Percentiles rank a stretch among this genome's conserved stretches.
Evolutionary conservation across 345 rosid species (phyloP).

Genomic region (Turnera subulata): DNA sequence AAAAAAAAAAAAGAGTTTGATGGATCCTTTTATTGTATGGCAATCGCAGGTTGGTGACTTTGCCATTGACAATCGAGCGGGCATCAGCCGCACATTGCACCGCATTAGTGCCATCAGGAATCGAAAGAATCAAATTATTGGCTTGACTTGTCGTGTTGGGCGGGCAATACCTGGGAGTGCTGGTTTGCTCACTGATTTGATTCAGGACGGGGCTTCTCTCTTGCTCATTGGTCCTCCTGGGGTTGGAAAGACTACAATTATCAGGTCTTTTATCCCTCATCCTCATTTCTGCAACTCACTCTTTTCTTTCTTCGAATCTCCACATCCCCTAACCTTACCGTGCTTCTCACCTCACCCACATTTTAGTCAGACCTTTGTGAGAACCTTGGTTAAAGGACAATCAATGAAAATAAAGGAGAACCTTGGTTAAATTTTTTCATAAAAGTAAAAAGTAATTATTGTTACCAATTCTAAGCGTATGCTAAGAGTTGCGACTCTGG

Average conservation of each 20-base stretch:
- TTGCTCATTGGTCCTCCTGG: conserved; percentile 96
- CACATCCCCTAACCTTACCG: no score
- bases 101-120: conserved; percentile 88
- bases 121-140: conserved; percentile 65
- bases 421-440: no score
- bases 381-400: no score
- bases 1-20: neutral
- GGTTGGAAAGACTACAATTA: conserved; percentile 92
- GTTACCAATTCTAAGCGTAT: no score
- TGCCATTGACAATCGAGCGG: conserved; percentile 85
- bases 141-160: conserved; percentile 94
- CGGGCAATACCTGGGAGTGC: conserved; percentile 80
- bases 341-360: no score
- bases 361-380: no score
- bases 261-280: conserved; percentile 45
- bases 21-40: no score
- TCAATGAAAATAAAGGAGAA: no score
- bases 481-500: neutral
- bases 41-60: conserved; percentile 72
- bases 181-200: conserved; percentile 64
- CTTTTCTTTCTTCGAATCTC: conserved; percentile 10
- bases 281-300: neutral
- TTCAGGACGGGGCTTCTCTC: conserved; percentile 71
- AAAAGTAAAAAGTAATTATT: no score
- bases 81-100: conserved; percentile 81